Evolutionary conservation across 2,329 filamentous ascomycete species (phyloP).

Genomic region (Gaeumannomyces tritici): DNA sequence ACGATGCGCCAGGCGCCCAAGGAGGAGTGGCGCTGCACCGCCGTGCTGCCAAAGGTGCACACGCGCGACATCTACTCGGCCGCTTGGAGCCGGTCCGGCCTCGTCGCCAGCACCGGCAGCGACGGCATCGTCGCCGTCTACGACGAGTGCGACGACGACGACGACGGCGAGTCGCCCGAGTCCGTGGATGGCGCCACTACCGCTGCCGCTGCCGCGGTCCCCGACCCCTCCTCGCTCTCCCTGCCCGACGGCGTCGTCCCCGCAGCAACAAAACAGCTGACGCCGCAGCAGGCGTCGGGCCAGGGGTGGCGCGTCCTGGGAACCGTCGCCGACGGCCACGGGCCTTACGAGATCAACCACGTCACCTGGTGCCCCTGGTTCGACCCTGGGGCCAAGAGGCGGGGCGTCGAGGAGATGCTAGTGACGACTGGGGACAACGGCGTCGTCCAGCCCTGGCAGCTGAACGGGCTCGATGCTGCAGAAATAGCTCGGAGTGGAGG

Average conservation of each 20-base stretch:
- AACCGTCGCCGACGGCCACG: constrained; percentile 66
- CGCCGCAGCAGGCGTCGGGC: constrained; percentile 21
- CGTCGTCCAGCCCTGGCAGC: constrained; percentile 71
- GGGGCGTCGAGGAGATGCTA: constrained; percentile 67
- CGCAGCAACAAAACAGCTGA: background rate
- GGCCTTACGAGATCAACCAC: constrained; percentile 91
- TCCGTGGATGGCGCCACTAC: no score
- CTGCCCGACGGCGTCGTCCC: constrained; percentile 11
- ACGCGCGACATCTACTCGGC: constrained; percentile 76
- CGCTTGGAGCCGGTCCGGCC: constrained; percentile 72
- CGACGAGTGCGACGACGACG: constrained; percentile 40
- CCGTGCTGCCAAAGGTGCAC: constrained; percentile 65
- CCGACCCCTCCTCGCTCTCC: background rate
- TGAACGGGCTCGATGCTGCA: constrained; percentile 4
- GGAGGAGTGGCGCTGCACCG: constrained; percentile 77
- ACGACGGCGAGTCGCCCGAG: background rate
- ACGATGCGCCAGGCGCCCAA: constrained; percentile 72
- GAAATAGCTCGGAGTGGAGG: no score
- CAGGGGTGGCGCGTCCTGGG: constrained; percentile 60
- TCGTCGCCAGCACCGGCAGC: constrained; percentile 80
- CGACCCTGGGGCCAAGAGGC: constrained; percentile 50
- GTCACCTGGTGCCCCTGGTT: constrained; percentile 75
- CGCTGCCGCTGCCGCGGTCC: no score
- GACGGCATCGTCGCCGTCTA: constrained; percentile 79
- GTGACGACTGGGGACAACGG: constrained; percentile 91